A percentile compares a stretch with the other conserved stretches of the same genome.
Conservation (phyloP, 148 eudicot genomes). For the Limonium bicolor region DNA sequence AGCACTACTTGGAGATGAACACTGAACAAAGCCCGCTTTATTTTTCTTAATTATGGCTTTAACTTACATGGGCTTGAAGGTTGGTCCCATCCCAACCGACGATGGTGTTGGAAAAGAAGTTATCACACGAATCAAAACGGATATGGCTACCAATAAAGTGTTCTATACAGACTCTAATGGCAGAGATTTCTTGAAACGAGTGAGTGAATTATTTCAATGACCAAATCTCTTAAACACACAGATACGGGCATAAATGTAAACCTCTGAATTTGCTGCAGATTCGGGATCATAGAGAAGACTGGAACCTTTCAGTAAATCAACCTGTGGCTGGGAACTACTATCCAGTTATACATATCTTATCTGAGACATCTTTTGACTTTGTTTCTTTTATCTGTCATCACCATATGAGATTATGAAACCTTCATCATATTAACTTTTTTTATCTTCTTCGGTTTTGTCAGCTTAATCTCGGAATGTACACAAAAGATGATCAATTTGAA, state of each 20-base stretch:
- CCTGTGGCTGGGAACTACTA: slow-evolving; percentile 86
- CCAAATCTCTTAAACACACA: no score
- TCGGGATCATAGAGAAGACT: slow-evolving; percentile 61
- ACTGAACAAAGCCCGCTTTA: no score
- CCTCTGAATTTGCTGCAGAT: slow-evolving; percentile 46
- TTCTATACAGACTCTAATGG: slow-evolving; percentile 87
- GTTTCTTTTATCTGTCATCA: no score
- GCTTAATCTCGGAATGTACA: slow-evolving; percentile 76
- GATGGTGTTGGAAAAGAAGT: slow-evolving; percentile 61
- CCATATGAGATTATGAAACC: no score
- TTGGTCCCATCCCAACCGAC: slow-evolving; percentile 55
- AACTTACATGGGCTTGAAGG: slow-evolving; percentile 32
- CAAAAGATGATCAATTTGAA: slow-evolving; percentile 44
- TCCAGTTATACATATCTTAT: slow-evolving; percentile 36
- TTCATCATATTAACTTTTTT: no score
- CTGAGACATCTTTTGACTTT: no score
- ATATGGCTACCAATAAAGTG: slow-evolving; percentile 52
- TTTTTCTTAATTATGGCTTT: no score
- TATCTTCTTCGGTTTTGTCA: slow-evolving; percentile 19
- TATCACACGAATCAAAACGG: slow-evolving; percentile 48
- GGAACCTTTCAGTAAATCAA: slow-evolving; percentile 57
- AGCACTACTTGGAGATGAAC: no score
- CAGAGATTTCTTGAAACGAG: slow-evolving; percentile 80
- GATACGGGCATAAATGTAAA: no score
- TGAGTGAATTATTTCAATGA: no score